A percentile compares a stretch with the other conserved stretches of the same genome.
Evolutionary conservation across 257 asterid genomes (phyloP).

Genomic region (Knoxia roxburghii): DNA sequence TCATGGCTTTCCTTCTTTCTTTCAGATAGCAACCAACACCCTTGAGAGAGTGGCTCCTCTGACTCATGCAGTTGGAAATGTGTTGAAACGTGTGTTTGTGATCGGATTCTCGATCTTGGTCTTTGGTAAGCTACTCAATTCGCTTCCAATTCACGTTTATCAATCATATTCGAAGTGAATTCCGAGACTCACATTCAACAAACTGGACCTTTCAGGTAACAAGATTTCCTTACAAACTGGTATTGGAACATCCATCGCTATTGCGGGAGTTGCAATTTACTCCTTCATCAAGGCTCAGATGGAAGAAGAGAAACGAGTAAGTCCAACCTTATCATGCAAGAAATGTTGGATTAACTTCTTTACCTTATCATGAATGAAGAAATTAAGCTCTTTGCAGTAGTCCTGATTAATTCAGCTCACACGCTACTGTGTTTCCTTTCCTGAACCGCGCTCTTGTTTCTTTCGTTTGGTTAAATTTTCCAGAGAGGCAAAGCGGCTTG

Average conservation of each 20-base stretch:
- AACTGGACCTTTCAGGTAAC: slow-evolving; percentile 54
- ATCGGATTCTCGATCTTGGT: slow-evolving; percentile 89
- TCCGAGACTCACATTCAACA: neutral
- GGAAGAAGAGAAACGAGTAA: slow-evolving; percentile 97
- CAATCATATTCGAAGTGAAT: slow-evolving; percentile 5
- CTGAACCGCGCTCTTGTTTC: neutral
- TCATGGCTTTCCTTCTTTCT: slow-evolving; percentile 3
- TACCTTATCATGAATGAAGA: neutral
- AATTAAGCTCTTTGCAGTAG: neutral
- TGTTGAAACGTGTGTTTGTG: slow-evolving; percentile 96
- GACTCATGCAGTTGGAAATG: slow-evolving; percentile 98
- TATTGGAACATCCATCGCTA: slow-evolving; percentile 87
- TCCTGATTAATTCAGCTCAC: neutral
- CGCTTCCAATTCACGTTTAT: neutral
- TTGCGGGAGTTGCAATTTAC: slow-evolving; percentile 92
- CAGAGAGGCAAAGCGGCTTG: slow-evolving; percentile 82
- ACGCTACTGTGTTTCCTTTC: neutral
- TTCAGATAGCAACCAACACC: slow-evolving; percentile 94
- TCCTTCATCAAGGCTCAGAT: slow-evolving; percentile 92
- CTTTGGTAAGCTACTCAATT: slow-evolving; percentile 52
- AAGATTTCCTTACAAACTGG: slow-evolving; percentile 92
- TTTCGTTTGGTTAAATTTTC: neutral
- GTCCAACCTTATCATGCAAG: slow-evolving; percentile 12
- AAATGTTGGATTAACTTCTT: too few relatives aligned
- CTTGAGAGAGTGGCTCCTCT: slow-evolving; percentile 99